A percentile compares a stretch with the other conserved stretches of the same genome.
Conservation (phyloP, 108 stramenopile genomes). For the Cyclotella cryptica region DNA sequence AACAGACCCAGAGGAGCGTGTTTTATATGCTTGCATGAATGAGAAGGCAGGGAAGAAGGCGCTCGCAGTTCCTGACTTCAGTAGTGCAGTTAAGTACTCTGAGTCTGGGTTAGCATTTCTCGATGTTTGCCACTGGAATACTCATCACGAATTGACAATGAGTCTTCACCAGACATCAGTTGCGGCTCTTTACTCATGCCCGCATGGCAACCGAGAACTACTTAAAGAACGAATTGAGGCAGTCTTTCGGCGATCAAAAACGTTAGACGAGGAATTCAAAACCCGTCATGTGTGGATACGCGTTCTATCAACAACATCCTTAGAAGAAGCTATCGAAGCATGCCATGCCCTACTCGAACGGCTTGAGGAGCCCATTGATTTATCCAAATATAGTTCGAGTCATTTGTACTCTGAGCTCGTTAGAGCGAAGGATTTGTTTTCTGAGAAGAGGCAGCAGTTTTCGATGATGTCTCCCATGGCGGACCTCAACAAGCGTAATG, state of each 20-base stretch:
- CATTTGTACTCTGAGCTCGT: slow-evolving; percentile 16
- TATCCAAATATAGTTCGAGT: slow-evolving; percentile 12
- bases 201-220: not conserved
- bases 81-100: slow-evolving; percentile 25
- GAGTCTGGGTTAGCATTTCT: slow-evolving; percentile 28
- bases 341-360: slow-evolving; percentile 10
- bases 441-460: slow-evolving; percentile 11
- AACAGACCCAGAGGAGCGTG: not conserved
- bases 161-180: slow-evolving; percentile 14
- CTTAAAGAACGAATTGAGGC: slow-evolving; percentile 19
- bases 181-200: slow-evolving; percentile 20
- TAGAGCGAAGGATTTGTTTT: slow-evolving; percentile 8
- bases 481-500: slow-evolving; percentile 19
- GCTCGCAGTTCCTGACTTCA: slow-evolving; percentile 14
- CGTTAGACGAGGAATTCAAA: slow-evolving; percentile 31
- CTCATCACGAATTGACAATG: slow-evolving; percentile 27
- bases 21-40: slow-evolving; percentile 3
- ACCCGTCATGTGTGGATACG: slow-evolving; percentile 29
- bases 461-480: slow-evolving; percentile 3
- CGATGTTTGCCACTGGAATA: slow-evolving; percentile 9
- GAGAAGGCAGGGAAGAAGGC: slow-evolving; percentile 6
- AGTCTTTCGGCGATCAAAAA: slow-evolving; percentile 20
- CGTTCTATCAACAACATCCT: slow-evolving; percentile 8
- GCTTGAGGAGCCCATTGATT: slow-evolving; percentile 39
- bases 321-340: slow-evolving; percentile 24